Percentiles rank a stretch among this genome's conserved stretches.
Evolutionary conservation across 352 stramenopile species (phyloP).

Genomic region (Globisporangium splendens): DNA sequence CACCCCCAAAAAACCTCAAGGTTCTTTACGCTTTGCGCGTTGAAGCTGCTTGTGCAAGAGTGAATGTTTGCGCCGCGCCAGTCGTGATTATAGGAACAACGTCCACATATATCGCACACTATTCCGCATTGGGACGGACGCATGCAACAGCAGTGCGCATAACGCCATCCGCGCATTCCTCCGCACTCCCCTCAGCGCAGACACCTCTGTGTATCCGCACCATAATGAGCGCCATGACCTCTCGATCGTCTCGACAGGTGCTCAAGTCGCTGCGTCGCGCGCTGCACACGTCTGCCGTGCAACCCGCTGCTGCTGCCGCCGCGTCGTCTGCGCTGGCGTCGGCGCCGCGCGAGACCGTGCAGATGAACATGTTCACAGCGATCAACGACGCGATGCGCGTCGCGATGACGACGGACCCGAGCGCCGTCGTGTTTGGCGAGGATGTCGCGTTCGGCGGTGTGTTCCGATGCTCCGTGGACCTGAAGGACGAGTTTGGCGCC

Average conservation of each 20-base stretch:
- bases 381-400: constrained; percentile 92
- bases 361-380: constrained; percentile 93
- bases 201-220: background rate
- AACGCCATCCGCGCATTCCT: too few relatives aligned
- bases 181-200: too few relatives aligned
- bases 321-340: constrained; percentile 10
- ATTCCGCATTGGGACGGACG: too few relatives aligned
- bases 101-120: too few relatives aligned
- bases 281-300: constrained; percentile 5
- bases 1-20: constrained; percentile 3
- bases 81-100: too few relatives aligned
- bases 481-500: constrained; percentile 92
- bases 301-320: constrained; percentile 3
- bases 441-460: constrained; percentile 98
- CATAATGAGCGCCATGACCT: background rate
- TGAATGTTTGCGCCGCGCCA: too few relatives aligned
- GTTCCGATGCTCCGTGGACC: constrained; percentile 95
- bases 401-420: constrained; percentile 87
- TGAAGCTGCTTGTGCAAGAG: constrained; percentile 1
- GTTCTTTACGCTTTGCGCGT: background rate
- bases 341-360: constrained; percentile 45
- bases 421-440: constrained; percentile 95
- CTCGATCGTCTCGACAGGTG: constrained; percentile 4
- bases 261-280: constrained; percentile 7
- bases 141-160: too few relatives aligned